A percentile compares a stretch with the other conserved stretches of the same genome.
phyloP scores from a whole-genome alignment of 1,284 basidiomycete genomes.

The Cryptococcus sp. region DNA sequence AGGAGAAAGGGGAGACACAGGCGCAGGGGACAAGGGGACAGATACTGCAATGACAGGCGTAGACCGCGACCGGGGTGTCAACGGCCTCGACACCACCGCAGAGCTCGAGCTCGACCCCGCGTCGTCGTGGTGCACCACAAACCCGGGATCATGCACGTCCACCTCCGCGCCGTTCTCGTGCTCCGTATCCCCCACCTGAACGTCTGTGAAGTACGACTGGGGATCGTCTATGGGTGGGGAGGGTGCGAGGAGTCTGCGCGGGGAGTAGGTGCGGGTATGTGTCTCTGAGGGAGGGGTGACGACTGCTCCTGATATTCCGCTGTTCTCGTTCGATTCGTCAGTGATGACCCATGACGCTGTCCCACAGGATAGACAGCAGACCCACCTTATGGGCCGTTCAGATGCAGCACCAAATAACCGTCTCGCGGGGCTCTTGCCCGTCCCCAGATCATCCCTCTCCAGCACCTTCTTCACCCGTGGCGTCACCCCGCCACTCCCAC shows the following conservation, averaged over 20 bases:
- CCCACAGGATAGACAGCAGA: not conserved
- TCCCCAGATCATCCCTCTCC: slow-evolving; percentile 29
- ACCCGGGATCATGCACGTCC: slow-evolving; percentile 30
- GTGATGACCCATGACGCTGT: not conserved
- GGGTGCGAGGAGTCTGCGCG: slow-evolving; percentile 14
- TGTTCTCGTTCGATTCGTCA: slow-evolving; percentile 5
- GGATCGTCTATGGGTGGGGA: slow-evolving; percentile 15
- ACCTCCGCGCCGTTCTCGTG: slow-evolving; percentile 12
- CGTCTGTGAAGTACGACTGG: not conserved
- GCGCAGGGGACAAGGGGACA: slow-evolving; percentile 10
- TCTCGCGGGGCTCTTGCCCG: slow-evolving; percentile 33
- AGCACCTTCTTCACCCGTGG: slow-evolving; percentile 16
- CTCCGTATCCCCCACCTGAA: not conserved
- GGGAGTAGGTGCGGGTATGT: not conserved
- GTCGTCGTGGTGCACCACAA: slow-evolving; percentile 20
- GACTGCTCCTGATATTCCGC: slow-evolving; percentile 25
- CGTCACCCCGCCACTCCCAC: not conserved
- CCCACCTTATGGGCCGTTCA: slow-evolving; percentile 11
- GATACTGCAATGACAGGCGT: not conserved
- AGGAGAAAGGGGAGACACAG: not conserved
- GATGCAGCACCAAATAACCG: slow-evolving; percentile 21
- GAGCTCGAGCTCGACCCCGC: not conserved
- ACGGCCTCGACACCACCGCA: not conserved
- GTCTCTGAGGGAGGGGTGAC: slow-evolving; percentile 7
- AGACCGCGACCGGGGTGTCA: slow-evolving; percentile 9